Base-by-base conservation (phyloP, 352 stramenopile genomes). In the Pythium diclinum region DNA sequence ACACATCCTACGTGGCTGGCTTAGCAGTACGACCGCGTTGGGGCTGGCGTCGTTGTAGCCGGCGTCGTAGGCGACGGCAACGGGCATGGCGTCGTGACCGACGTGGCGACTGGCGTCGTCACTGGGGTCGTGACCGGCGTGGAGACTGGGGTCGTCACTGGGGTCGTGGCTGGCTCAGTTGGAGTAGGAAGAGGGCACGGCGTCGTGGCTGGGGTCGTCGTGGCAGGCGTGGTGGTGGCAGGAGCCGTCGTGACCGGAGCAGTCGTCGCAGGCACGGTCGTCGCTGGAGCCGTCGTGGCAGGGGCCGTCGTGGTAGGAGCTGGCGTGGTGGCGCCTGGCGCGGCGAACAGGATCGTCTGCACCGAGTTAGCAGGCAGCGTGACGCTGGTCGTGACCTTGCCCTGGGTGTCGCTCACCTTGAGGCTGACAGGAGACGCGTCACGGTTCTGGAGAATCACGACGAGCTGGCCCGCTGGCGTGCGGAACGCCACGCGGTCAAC, bases 401-500 rank as follows among this genome's bases (percentile, higher is more conserved):
- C 14, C 42, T 54, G 36, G 3, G 25, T 25, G 48, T 67, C 51
- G 3, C 51, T 32, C 28, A 67, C 23, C n/a, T 47, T 59, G 19
- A 67, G 8, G 1, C 25, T 42, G 3, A 61, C 16, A 0, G 49
- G 8, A 1, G 9, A 25, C 14, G 40, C 30, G 14, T 19, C 34
- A 4, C 60, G 52, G 51, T 67, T 67, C 51, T 42, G 30, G 19
- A 67, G 9, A 21, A 67, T 36, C 16, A 61, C 17, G 13, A 67
- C 49, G 28, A 48, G 25, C 49, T 65, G 60, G 1, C 49, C 16
- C 25, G 3, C 23, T 8, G 60, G 60, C 28, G 60, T 67, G 51
- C 51, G 17, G 42, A 67, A 67, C 38, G 60, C 60, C 3, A 61
- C 60, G 23, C 40, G 34, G 28, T 67, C 60, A 13, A 67, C 53